A percentile compares a stretch with the other conserved stretches of the same genome.
Conservation (phyloP, 2,329 filamentous ascomycete genomes). For the Colletotrichum neosansevieriae region DNA sequence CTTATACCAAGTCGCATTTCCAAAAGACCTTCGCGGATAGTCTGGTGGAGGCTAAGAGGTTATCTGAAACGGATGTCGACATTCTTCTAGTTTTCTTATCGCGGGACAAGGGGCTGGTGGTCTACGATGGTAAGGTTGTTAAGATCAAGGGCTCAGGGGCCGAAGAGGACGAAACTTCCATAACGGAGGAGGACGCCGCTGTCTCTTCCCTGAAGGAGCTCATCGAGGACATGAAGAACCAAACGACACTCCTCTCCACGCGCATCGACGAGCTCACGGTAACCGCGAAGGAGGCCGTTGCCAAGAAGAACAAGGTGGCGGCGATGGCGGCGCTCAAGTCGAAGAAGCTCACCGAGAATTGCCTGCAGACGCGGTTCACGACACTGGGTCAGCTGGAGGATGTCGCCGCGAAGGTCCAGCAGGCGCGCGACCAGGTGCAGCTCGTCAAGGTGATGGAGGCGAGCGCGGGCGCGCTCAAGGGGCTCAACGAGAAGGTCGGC, state of each 20-base stretch:
- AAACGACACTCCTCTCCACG: slow-evolving; percentile 74
- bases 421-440: slow-evolving; percentile 86
- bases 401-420: slow-evolving; percentile 84
- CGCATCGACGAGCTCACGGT: slow-evolving; percentile 75
- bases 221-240: slow-evolving; percentile 78
- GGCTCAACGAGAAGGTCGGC: slow-evolving; percentile 82
- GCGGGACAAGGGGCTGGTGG: slow-evolving; percentile 71
- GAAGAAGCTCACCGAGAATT: slow-evolving; percentile 84
- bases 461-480: slow-evolving; percentile 77
- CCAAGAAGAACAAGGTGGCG: slow-evolving; percentile 77
- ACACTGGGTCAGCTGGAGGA: slow-evolving; percentile 86
- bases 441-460: slow-evolving; percentile 86
- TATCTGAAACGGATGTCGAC: slow-evolving; percentile 75
- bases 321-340: slow-evolving; percentile 84
- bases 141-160: slow-evolving; percentile 73
- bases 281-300: slow-evolving; percentile 77
- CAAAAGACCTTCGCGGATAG: slow-evolving; percentile 66
- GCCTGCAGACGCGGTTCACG: slow-evolving; percentile 77
- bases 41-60: slow-evolving; percentile 59
- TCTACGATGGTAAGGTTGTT: slow-evolving; percentile 75
- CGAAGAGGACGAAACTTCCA: slow-evolving; percentile 55
- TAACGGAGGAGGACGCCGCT: slow-evolving; percentile 83
- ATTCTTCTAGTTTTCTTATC: slow-evolving; percentile 77
- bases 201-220: slow-evolving; percentile 88
- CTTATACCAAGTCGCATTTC: slow-evolving; percentile 77